A percentile compares a stretch with the other conserved stretches of the same genome.
Evolutionary conservation across 371 early-diverging fungal species (phyloP).

Genomic region (Capniomyces stellatus): DNA sequence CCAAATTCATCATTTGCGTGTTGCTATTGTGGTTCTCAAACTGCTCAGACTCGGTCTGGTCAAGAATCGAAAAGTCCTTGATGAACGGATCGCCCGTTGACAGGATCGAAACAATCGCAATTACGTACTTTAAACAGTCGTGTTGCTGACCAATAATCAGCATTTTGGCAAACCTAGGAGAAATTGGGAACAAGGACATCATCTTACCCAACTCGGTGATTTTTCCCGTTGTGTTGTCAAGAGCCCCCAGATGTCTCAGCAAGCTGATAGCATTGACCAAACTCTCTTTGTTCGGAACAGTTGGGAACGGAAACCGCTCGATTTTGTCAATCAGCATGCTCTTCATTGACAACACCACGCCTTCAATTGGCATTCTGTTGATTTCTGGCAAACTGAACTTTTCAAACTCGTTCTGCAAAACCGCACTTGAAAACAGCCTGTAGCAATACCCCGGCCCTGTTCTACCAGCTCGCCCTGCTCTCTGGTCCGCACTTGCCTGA

Average conservation of each 20-base stretch:
- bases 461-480: constrained; percentile 98
- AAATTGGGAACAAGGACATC: constrained; percentile 85
- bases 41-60: not conserved
- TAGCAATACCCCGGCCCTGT: constrained; percentile 95
- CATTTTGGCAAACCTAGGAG: constrained; percentile 90
- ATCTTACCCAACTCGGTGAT: constrained; percentile 77
- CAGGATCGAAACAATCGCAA: constrained; percentile 75
- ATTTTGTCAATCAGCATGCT: constrained; percentile 87
- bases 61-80: not conserved
- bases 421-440: constrained; percentile 87
- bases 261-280: constrained; percentile 53
- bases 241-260: constrained; percentile 52
- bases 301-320: constrained; percentile 91
- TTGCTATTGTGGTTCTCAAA: too few species aligned
- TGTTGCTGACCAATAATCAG: constrained; percentile 69
- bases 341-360: constrained; percentile 90
- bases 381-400: constrained; percentile 86
- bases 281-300: constrained; percentile 41
- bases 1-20: too few species aligned
- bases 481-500: constrained; percentile 87
- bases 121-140: constrained; percentile 62
- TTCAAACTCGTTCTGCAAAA: constrained; percentile 81
- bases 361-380: constrained; percentile 84
- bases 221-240: constrained; percentile 27
- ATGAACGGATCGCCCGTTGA: too few species aligned